phyloP scores from a whole-genome alignment of 148 eudicot species.

The Pharnaceum exiguum region DNA sequence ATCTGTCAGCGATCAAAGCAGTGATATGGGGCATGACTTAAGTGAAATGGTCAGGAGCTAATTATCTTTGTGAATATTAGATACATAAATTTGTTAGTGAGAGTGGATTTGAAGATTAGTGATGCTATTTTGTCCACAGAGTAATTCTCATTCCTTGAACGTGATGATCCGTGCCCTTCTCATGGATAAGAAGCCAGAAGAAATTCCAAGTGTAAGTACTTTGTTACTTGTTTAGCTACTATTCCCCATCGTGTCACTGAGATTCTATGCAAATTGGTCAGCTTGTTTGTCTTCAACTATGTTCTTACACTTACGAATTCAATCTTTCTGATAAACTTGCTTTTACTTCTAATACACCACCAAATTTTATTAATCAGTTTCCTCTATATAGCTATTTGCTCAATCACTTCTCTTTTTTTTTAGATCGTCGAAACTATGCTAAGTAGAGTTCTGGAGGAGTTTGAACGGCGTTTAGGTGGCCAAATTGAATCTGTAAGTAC shows the following conservation, averaged over 20 bases:
- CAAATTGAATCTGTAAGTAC: conserved; percentile 49
- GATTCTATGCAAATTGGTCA: too few species aligned
- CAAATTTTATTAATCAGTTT: not conserved
- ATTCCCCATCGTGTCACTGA: not conserved
- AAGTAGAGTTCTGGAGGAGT: conserved; percentile 76
- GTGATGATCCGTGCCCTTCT: conserved; percentile 66
- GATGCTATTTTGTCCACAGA: conserved; percentile 33
- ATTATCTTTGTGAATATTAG: conserved; percentile 1
- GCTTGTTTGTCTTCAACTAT: too few species aligned
- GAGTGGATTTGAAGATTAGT: conserved; percentile 1
- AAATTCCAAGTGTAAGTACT: conserved; percentile 68
- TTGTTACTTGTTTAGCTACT: not conserved
- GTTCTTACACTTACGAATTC: not conserved
- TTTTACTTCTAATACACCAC: not conserved
- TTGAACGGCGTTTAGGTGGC: conserved; percentile 49
- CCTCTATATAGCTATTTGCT: not conserved
- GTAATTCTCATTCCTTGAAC: conserved; percentile 39
- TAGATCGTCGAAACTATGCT: conserved; percentile 75
- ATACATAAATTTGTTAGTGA: not conserved
- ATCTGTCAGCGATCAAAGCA: conserved; percentile 34
- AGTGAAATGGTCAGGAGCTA: conserved; percentile 47
- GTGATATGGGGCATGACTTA: conserved; percentile 41
- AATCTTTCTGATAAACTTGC: not conserved
- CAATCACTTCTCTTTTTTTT: conserved; percentile 14
- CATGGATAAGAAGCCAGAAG: conserved; percentile 67